phyloP scores from a whole-genome alignment of 306 rosid genomes.

The Inga laurina region DNA sequence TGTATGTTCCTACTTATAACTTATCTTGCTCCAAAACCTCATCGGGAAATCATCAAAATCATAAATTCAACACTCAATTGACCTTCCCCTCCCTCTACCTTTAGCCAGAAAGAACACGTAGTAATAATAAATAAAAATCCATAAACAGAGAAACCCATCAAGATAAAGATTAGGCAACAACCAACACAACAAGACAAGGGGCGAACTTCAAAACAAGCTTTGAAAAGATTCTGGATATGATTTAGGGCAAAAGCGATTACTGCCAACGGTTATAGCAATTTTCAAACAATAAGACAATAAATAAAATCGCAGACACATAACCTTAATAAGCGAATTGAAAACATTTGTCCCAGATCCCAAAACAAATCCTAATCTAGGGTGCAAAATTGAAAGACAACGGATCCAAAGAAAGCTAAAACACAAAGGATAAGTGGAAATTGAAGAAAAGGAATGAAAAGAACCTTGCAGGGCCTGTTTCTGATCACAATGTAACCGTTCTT shows the following conservation, averaged over 20 bases:
- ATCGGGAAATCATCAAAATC: background rate
- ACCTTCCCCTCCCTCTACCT: background rate
- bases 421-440: background rate
- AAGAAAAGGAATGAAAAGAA: background rate
- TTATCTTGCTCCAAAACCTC: background rate
- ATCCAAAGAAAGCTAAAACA: background rate
- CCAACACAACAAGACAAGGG: background rate
- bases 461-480: conserved; percentile 76
- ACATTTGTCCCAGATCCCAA: background rate
- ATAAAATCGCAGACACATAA: background rate
- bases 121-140: background rate
- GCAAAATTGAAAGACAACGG: background rate
- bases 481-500: conserved; percentile 76
- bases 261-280: background rate
- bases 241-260: background rate
- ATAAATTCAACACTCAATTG: no score
- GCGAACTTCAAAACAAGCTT: background rate
- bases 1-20: background rate
- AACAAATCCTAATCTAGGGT: background rate
- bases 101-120: background rate
- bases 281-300: background rate
- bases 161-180: background rate
- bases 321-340: background rate
- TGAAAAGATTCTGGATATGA: background rate
- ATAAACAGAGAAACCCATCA: background rate